A percentile compares a stretch with the other conserved stretches of the same genome.
Evolutionary conservation across 208 protist species (phyloP).

Genomic region (Borovskyia barvae): DNA sequence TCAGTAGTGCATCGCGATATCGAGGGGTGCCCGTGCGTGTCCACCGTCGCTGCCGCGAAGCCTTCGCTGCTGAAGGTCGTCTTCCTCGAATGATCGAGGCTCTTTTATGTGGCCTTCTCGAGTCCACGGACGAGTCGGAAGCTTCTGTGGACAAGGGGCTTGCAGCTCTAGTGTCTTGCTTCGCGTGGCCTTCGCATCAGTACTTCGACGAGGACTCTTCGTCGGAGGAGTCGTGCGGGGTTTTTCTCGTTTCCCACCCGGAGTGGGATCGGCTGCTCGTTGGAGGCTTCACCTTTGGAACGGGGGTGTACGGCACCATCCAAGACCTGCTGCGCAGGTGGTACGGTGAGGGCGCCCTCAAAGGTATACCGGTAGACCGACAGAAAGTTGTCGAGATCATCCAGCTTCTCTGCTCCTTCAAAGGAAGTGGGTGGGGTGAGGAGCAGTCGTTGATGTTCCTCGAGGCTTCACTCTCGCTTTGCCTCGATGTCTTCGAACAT

Average conservation of each 20-base stretch:
- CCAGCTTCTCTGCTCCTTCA: conserved; percentile 44
- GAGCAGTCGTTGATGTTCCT: conserved; percentile 25
- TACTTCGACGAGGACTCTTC: conserved; percentile 79
- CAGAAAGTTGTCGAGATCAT: conserved; percentile 34
- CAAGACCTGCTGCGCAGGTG: conserved; percentile 26
- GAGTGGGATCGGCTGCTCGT: conserved; percentile 60
- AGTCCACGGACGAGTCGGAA: conserved; percentile 4
- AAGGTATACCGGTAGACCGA: conserved; percentile 19
- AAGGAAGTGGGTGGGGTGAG: conserved; percentile 24
- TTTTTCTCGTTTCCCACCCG: conserved; percentile 45
- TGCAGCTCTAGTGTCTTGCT: conserved; percentile 30
- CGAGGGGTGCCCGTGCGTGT: conserved; percentile 53
- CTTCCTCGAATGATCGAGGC: conserved; percentile 35
- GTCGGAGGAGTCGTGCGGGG: conserved; percentile 38
- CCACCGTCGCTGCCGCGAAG: conserved; percentile 46
- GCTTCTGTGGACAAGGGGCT: conserved; percentile 35
- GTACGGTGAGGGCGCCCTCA: conserved; percentile 13
- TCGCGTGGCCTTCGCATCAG: conserved; percentile 73
- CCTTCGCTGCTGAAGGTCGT: conserved; percentile 34
- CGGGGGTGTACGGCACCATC: conserved; percentile 8
- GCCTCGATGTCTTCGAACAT: conserved; percentile 34
- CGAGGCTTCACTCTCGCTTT: conserved; percentile 21
- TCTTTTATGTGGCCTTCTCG: conserved; percentile 29
- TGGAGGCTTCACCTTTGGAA: conserved; percentile 1
- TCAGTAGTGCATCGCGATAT: conserved; percentile 41